Conservation (phyloP, 1,284 basidiomycete species). For the Ustilago crameri region DNA sequence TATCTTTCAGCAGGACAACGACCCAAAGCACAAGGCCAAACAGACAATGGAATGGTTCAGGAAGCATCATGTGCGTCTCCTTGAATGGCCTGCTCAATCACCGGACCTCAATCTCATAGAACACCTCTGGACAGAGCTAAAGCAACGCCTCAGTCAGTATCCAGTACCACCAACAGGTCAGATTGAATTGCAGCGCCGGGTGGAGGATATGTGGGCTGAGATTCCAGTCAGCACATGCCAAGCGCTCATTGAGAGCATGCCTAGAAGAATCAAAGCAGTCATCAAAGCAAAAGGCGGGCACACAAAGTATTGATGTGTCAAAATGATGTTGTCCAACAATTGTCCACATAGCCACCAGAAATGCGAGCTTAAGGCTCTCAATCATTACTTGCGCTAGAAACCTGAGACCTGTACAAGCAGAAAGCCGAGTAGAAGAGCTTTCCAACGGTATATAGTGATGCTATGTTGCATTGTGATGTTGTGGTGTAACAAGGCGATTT, state of each 20-base stretch:
- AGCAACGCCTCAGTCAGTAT: constrained; percentile 8
- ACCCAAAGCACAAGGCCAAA: constrained; percentile 65
- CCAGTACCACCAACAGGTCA: not conserved
- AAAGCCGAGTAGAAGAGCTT: too few species aligned
- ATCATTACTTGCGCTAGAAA: too few species aligned
- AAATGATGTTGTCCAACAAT: too few species aligned
- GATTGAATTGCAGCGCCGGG: not conserved
- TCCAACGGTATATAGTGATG: not conserved
- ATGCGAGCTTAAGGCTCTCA: too few species aligned
- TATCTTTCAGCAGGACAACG: constrained; percentile 69
- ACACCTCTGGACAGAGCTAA: constrained; percentile 65
- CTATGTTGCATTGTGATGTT: not conserved
- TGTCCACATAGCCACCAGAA: too few species aligned
- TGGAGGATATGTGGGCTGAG: constrained; percentile 7
- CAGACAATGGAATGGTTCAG: constrained; percentile 50
- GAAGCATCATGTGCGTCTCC: constrained; percentile 52
- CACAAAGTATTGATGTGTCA: not conserved
- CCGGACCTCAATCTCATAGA: constrained; percentile 70
- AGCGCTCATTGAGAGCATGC: constrained; percentile 22
- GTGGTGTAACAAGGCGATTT: not conserved
- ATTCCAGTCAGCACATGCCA: not conserved
- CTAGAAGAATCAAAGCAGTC: constrained; percentile 15
- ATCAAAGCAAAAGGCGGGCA: constrained; percentile 20
- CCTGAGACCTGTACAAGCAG: too few species aligned
- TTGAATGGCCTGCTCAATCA: constrained; percentile 68